Evolutionary conservation across 1,284 basidiomycete genomes (phyloP), one percentile per base, ranked within the genome.

Genomic region (Cutaneotrichosporon cutaneum): DNA sequence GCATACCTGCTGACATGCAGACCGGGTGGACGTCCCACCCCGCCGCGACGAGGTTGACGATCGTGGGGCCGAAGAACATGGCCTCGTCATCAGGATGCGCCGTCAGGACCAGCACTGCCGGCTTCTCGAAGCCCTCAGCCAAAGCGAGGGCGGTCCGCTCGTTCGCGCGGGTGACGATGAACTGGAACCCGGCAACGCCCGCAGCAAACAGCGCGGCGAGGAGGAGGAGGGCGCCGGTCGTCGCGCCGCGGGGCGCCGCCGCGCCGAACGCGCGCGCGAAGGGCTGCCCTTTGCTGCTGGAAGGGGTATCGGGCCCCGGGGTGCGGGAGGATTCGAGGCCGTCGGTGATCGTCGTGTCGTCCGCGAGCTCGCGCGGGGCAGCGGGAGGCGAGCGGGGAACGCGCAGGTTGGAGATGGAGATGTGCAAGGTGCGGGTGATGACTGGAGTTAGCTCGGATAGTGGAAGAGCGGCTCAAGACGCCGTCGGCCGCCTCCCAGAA

Each of bases 81-180:
- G 90, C 87, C 70, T 94, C 93, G 73, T 92, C 89, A 27, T 81
- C 80, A 0, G 78, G 67, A 22, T 80, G 78, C 22, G 78, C 77
- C 1, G 78, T 80, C 11, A 80, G 58, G 83, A 84, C 70, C 86
- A 77, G 56, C 9, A 71, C 75, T 6, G 56, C 27, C 0, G 65
- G 65, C 7, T 30, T 26, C 30, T 39, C 30, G 32, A 27, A 21
- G 13, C 42, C 52, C 33, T 14, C 56, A 5, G 47, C 56, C 11
- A 54, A 24, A 18, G 51, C 27, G 9, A 36, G 33, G 11, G 52
- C 52, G 51, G 21, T 58, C 52, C 55, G 32, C 47, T 35, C 52
- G 22, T 61, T 21, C 42, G 36, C n/a, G 36, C 35, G 47, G 3
- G 56, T 32, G 26, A 58, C 56, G 54, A 58, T 16, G 24, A 36